Evolutionary conservation across 2,329 filamentous ascomycete genomes (phyloP).

Genomic region (Arachnomyces sp.): DNA sequence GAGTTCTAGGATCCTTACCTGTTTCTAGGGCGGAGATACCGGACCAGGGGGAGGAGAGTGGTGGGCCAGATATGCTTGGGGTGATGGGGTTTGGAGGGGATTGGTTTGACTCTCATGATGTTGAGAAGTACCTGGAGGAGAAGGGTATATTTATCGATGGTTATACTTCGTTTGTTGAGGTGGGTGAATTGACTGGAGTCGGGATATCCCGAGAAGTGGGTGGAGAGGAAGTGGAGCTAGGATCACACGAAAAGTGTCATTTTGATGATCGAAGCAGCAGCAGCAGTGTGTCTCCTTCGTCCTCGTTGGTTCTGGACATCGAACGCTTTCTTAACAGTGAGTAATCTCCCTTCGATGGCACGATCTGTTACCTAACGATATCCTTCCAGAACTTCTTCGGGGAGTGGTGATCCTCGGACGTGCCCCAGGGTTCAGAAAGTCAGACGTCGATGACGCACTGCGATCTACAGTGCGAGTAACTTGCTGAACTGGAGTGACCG

Average conservation of each 20-base stretch:
- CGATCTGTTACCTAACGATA: neutral
- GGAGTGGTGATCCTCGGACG: slow-evolving; percentile 25
- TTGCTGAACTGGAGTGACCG: slow-evolving; percentile 17
- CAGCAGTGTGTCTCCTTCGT: neutral
- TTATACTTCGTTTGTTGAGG: slow-evolving; percentile 21
- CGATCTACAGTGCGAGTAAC: too few species aligned
- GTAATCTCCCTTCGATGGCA: neutral
- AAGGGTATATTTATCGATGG: slow-evolving; percentile 24
- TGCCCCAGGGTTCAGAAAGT: slow-evolving; percentile 26
- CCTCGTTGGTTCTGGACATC: slow-evolving; percentile 15
- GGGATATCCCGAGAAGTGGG: neutral
- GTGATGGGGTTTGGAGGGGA: slow-evolving; percentile 60
- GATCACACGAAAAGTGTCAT: neutral
- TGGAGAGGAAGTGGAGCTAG: neutral
- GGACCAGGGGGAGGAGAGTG: neutral
- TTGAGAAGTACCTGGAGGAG: slow-evolving; percentile 61
- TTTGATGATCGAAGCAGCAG: neutral
- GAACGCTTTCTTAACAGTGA: slow-evolving; percentile 22
- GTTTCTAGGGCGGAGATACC: slow-evolving; percentile 2
- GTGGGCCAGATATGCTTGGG: slow-evolving; percentile 24
- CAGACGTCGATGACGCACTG: slow-evolving; percentile 25
- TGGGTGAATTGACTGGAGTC: slow-evolving; percentile 7
- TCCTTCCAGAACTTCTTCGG: slow-evolving; percentile 16
- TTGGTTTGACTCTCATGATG: slow-evolving; percentile 69
- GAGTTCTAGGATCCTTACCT: slow-evolving; percentile 17